These are phyloP conservation scores for Dioszegia aurantiaca DNA, from an alignment of 768 basidiomycete genomes.

Conservation along the genomic window DNA sequence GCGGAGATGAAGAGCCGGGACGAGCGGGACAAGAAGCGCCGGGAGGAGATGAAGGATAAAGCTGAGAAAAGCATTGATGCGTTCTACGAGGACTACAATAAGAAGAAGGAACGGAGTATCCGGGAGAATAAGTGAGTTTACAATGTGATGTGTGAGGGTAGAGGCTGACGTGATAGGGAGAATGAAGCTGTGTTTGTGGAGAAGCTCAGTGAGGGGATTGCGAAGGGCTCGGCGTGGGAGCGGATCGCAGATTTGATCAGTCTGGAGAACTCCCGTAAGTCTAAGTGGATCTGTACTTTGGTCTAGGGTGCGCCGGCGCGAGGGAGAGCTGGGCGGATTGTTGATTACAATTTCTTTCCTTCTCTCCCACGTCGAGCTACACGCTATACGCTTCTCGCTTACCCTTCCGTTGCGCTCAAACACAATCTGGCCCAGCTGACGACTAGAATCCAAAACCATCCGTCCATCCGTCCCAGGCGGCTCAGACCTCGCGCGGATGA, in stretches of 20 bases:
- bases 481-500: constrained; percentile 83
- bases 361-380: too few relatives aligned
- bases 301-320: too few relatives aligned
- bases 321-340: too few relatives aligned
- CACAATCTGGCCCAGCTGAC: neutral
- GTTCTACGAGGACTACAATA: constrained; percentile 59
- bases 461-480: constrained; percentile 81
- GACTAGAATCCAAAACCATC: constrained; percentile 78
- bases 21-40: constrained; percentile 69
- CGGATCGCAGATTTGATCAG: constrained; percentile 82
- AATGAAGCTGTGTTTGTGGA: constrained; percentile 77
- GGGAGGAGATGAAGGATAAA: constrained; percentile 75
- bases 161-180: constrained; percentile 59
- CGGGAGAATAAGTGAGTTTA: constrained; percentile 87
- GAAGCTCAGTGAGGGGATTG: constrained; percentile 69
- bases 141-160: neutral
- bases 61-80: constrained; percentile 57
- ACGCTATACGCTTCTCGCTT: too few relatives aligned
- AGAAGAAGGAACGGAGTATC: constrained; percentile 84
- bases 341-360: neutral
- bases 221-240: constrained; percentile 91
- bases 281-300: too few relatives aligned
- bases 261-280: constrained; percentile 76
- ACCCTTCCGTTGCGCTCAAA: too few relatives aligned
- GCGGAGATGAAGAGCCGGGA: constrained; percentile 80